Evolutionary conservation across 768 basidiomycete species (phyloP), one percentile per base, ranked within the genome.

Genomic region (Trametes cubensis): DNA sequence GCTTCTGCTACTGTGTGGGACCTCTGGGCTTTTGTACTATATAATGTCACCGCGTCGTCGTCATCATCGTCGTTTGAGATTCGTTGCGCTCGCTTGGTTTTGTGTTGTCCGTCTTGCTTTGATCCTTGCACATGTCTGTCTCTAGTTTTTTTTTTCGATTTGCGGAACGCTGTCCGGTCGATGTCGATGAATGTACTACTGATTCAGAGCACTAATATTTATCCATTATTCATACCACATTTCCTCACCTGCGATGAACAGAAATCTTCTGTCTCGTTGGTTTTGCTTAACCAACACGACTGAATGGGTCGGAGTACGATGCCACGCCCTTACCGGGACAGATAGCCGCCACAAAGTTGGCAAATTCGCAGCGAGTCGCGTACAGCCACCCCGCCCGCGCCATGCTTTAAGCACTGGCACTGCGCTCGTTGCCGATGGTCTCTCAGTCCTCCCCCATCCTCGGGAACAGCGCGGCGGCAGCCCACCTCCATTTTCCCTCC

Each of bases 61-160:
- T 34, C 34, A 8, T 30, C 28, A 10, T 34, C 34, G 10, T 34
- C 34, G 34, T 34, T 34, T 34, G 34, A 34, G 34, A 21, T 45
- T 26, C 39, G 54, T 60, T 14, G 21, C 18, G 10, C 10, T 51
- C 57, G n/a, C 20, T 41, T 56, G 28, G 26, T 46, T 25, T 26
- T 55, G 25, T 46, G 52, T 61, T 55, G 55, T 61, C 58, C 61
- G 57, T 66, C 38, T 51, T 55, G 61, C 61, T 58, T 58, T 61
- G 59, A 41, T 62, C 30, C 17, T 57, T 55, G 47, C 54, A 42
- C 42, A 44, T 44, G 42, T 20, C 17, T 55, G 60, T 57, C 46
- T 48, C 26, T 59, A 40, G 60, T 58, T 18, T 6, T 58, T 39
- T 58, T 18, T 6, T 58, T 39, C 23, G 23, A 34, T 34, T 58